phyloP scores from a whole-genome alignment of 2,329 filamentous ascomycete species.

The Aureobasidium sp. region DNA sequence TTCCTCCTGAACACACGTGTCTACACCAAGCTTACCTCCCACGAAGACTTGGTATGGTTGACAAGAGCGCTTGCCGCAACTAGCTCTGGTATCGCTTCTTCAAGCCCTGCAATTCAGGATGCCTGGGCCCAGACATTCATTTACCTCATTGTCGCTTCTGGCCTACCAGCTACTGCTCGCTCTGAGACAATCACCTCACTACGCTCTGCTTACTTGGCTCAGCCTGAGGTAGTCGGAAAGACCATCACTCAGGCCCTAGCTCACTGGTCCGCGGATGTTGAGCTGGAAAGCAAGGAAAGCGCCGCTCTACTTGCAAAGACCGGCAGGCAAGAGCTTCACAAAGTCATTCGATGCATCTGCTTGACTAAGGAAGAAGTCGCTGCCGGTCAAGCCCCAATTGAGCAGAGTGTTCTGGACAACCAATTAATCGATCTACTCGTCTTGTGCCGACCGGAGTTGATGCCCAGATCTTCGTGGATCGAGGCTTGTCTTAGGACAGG shows the following conservation, averaged over 20 bases:
- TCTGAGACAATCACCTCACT: conserved; percentile 57
- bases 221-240: conserved; percentile 53
- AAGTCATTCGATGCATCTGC: conserved; percentile 57
- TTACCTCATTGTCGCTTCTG: conserved; percentile 63
- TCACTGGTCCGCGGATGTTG: conserved; percentile 66
- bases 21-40: conserved; percentile 68
- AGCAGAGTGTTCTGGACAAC: conserved; percentile 48
- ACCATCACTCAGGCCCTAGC: conserved; percentile 68
- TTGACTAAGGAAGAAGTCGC: conserved; percentile 47
- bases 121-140: conserved; percentile 82
- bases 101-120: conserved; percentile 42
- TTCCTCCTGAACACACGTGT: conserved; percentile 79
- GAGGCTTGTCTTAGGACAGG: conserved; percentile 72
- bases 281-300: conserved; percentile 69
- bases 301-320: conserved; percentile 60
- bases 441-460: conserved; percentile 67
- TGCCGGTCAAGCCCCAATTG: conserved; percentile 38
- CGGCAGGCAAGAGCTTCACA: conserved; percentile 56
- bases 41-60: conserved; percentile 75
- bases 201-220: conserved; percentile 56
- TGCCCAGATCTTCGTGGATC: conserved; percentile 81
- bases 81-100: conserved; percentile 14
- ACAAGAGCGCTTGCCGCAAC: conserved; percentile 56
- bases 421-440: conserved; percentile 75
- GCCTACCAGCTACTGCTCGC: conserved; percentile 55